These are phyloP conservation scores for Eutypella sp. DNA, from an alignment of 2,329 filamentous ascomycete species.

Conservation along the genomic window DNA sequence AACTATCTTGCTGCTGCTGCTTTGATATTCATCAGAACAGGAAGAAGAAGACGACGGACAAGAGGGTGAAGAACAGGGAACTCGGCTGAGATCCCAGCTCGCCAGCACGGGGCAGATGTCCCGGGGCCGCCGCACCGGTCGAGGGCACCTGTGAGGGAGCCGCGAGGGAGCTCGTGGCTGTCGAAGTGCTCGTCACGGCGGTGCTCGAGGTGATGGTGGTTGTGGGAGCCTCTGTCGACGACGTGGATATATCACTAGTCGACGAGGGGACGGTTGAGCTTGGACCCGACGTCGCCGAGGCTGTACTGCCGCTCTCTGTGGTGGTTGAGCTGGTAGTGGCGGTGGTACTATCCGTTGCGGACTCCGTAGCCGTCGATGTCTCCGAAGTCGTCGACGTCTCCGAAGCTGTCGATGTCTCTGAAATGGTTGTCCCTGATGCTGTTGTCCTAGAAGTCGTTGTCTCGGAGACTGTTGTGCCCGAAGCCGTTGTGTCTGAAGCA, in stretches of 20 bases:
- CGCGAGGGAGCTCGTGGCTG: constrained; percentile 3
- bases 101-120: constrained; percentile 5
- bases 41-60: constrained; percentile 21
- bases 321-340: no score
- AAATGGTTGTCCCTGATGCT: not conserved
- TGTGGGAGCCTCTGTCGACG: constrained; percentile 9
- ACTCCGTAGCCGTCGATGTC: not conserved
- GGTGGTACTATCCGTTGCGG: not conserved
- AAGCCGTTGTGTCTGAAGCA: constrained; percentile 4
- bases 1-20: no score
- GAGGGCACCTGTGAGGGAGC: constrained; percentile 10
- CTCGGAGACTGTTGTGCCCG: constrained; percentile 7
- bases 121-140: constrained; percentile 13
- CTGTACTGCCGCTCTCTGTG: constrained; percentile 1
- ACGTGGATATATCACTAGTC: constrained; percentile 5
- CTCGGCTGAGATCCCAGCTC: constrained; percentile 2
- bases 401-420: constrained; percentile 1
- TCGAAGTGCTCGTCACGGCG: constrained; percentile 4
- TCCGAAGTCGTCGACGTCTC: not conserved
- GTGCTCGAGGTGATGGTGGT: constrained; percentile 6
- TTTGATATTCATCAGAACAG: no score
- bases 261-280: constrained; percentile 2
- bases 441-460: constrained; percentile 3
- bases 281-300: constrained; percentile 6
- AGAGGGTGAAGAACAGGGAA: constrained; percentile 17